Evolutionary conservation across 306 rosid genomes (phyloP).

Genomic region (Pueraria montana): DNA sequence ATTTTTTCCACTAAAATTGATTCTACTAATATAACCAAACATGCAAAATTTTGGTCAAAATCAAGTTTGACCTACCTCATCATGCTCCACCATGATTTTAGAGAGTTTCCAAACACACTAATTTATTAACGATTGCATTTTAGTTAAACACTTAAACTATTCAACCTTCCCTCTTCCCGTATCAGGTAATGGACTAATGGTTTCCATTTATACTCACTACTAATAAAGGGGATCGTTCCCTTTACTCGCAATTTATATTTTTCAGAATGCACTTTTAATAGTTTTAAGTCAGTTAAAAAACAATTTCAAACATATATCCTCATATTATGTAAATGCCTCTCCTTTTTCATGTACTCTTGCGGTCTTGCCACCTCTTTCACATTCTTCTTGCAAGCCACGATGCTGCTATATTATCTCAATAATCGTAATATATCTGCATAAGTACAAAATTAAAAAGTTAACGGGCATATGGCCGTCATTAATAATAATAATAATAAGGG

Average conservation of each 20-base stretch:
- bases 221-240: not conserved
- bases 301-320: not conserved
- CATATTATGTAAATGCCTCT: not conserved
- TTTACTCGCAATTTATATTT: not conserved
- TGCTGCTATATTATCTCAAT: not conserved
- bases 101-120: too few species aligned
- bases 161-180: not conserved
- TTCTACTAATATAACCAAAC: too few species aligned
- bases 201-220: not conserved
- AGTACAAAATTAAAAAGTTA: too few species aligned
- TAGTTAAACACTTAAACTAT: not conserved
- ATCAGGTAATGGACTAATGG: not conserved
- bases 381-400: not conserved
- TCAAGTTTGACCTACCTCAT: too few species aligned
- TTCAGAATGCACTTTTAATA: not conserved
- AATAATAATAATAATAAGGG: not conserved
- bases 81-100: too few species aligned
- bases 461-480: not conserved
- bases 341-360: not conserved
- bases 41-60: too few species aligned
- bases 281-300: not conserved
- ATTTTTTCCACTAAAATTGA: too few species aligned
- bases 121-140: not conserved
- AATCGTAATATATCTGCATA: too few species aligned
- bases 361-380: not conserved